Conservation (phyloP, 2,329 filamentous ascomycete species). For the Botryotinia narcissicola region DNA sequence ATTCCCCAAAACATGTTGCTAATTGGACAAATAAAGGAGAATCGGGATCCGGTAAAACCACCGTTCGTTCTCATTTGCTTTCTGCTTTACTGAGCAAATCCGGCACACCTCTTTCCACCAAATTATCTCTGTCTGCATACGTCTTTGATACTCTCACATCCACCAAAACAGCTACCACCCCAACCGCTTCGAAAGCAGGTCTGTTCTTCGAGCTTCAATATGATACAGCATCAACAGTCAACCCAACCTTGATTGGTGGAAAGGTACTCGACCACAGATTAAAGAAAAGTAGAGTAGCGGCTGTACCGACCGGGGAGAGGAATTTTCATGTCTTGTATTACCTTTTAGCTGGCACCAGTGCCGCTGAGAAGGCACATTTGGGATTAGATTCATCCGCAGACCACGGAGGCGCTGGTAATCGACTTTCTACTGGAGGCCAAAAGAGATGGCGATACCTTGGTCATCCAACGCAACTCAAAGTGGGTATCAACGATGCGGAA, state of each 20-base stretch:
- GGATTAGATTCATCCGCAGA: slow-evolving; percentile 48
- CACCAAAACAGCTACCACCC: slow-evolving; percentile 93
- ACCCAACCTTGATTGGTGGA: slow-evolving; percentile 85
- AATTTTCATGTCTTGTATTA: slow-evolving; percentile 98
- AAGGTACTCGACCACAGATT: slow-evolving; percentile 92
- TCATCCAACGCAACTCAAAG: slow-evolving; percentile 93
- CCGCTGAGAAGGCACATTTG: slow-evolving; percentile 85
- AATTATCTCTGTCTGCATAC: slow-evolving; percentile 89
- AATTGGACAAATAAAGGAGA: slow-evolving; percentile 65
- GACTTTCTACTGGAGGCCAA: slow-evolving; percentile 50
- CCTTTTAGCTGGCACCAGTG: slow-evolving; percentile 85
- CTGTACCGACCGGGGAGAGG: slow-evolving; percentile 91
- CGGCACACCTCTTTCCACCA: slow-evolving; percentile 87
- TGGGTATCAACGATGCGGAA: slow-evolving; percentile 92
- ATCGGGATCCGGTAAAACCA: slow-evolving; percentile 94
- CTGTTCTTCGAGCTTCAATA: slow-evolving; percentile 97
- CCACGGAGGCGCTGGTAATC: slow-evolving; percentile 43
- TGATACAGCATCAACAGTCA: slow-evolving; percentile 80
- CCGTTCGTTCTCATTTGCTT: slow-evolving; percentile 83
- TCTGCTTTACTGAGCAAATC: slow-evolving; percentile 84
- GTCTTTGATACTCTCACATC: slow-evolving; percentile 95
- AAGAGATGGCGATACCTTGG: slow-evolving; percentile 96
- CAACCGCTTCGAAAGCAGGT: slow-evolving; percentile 91
- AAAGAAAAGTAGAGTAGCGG: slow-evolving; percentile 85
- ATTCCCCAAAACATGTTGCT: slow-evolving; percentile 8